These are phyloP conservation scores for Cercospora sp. DNA, from an alignment of 2,329 filamentous ascomycete genomes.

Conservation along the genomic window DNA sequence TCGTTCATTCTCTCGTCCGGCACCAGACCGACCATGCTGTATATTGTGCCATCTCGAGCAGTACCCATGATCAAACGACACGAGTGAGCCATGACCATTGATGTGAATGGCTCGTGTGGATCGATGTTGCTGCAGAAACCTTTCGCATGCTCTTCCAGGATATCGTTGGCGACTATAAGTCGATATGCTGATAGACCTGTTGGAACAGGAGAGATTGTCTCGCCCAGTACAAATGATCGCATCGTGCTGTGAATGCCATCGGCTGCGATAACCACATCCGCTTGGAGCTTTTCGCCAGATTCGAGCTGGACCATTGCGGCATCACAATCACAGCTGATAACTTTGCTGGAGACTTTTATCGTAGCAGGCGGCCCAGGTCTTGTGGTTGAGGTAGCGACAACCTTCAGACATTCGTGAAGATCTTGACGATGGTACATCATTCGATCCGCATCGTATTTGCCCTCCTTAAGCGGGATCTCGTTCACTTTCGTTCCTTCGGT, in stretches of 20 bases:
- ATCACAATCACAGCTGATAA: conserved; percentile 29
- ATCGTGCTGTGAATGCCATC: conserved; percentile 40
- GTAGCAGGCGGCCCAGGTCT: conserved; percentile 31
- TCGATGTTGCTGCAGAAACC: conserved; percentile 34
- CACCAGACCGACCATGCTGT: conserved; percentile 46
- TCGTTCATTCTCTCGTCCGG: conserved; percentile 48
- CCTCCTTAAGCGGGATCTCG: conserved; percentile 35
- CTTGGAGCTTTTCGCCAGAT: conserved; percentile 34
- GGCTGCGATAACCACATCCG: conserved; percentile 42
- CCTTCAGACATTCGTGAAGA: conserved; percentile 39
- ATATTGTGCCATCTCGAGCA: conserved; percentile 44
- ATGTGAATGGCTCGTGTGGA: conserved; percentile 44
- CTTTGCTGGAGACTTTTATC: conserved; percentile 34
- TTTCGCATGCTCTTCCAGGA: conserved; percentile 24
- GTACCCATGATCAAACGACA: conserved; percentile 48
- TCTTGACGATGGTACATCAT: conserved; percentile 48
- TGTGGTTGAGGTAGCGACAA: conserved; percentile 29
- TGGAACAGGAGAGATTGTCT: conserved; percentile 31
- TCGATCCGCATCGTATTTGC: conserved; percentile 42
- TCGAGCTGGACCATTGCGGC: conserved; percentile 38
- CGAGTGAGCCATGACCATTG: conserved; percentile 50
- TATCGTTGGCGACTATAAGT: conserved; percentile 36
- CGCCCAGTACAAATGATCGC: conserved; percentile 30
- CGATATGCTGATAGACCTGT: conserved; percentile 46
- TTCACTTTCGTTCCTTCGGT: conserved; percentile 37